Conservation (phyloP, 2,329 filamentous ascomycete genomes). For the Claviceps pusilla region DNA sequence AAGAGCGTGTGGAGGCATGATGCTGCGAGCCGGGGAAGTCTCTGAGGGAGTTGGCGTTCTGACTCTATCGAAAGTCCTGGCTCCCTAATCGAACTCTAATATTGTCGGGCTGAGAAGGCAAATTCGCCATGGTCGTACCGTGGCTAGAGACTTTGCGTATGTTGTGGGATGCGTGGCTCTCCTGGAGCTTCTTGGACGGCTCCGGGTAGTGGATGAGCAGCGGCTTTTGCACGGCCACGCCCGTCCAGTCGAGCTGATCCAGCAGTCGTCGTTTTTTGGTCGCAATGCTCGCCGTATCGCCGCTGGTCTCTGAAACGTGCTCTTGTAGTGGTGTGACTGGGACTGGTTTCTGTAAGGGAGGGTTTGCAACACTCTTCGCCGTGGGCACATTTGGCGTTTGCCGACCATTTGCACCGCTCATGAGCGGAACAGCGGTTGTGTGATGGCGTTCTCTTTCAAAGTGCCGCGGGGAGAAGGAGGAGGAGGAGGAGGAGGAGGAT, state of each 20-base stretch:
- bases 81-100: slow-evolving; percentile 16
- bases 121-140: not conserved
- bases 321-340: not conserved
- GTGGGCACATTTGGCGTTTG: not conserved
- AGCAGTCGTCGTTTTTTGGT: slow-evolving; percentile 14
- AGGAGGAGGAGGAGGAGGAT: not conserved
- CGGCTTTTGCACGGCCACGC: slow-evolving; percentile 17
- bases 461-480: not conserved
- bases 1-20: not conserved
- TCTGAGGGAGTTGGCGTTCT: slow-evolving; percentile 6
- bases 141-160: not conserved
- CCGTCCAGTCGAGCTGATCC: slow-evolving; percentile 17
- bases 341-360: not conserved
- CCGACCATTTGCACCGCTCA: slow-evolving; percentile 1
- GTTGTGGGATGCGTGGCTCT: not conserved
- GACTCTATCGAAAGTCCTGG: slow-evolving; percentile 16
- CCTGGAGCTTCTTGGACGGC: slow-evolving; percentile 4
- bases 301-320: not conserved
- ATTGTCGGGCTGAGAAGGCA: not conserved
- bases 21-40: slow-evolving; percentile 1
- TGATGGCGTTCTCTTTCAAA: not conserved
- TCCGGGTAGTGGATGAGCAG: slow-evolving; percentile 11
- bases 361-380: not conserved
- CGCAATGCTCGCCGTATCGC: slow-evolving; percentile 6
- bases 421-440: not conserved